Base-by-base conservation (phyloP, 108 stramenopile genomes). In the Cyclostephanos invisitatus region DNA sequence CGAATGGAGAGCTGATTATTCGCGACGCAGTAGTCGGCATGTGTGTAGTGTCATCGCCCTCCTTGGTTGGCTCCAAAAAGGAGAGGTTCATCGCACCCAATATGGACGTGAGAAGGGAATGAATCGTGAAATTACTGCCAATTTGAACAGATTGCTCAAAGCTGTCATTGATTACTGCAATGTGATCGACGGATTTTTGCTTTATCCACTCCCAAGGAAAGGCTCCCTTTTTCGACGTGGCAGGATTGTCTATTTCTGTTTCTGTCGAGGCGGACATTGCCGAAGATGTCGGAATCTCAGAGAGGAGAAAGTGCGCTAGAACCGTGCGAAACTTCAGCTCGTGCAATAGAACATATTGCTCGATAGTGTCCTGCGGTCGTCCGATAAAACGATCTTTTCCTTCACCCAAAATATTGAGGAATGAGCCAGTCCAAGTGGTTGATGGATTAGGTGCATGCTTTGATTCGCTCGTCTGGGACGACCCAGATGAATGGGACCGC, bases 181-280 rank as follows among this genome's bases (percentile, higher is more conserved):
- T 28, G 12, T 6, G 11, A 24, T 56, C 8, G 27, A 5, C 28
- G n/a, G 36, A 8, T 29, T 29, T 29, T 35, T 37, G 38, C 11
- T 32, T 59, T 8, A 61, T 42, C 36, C 60, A 21, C 7, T 61
- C 60, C 60, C 60, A 61, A 61, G 60, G 60, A 61, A 61, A 21
- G 17, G 6, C 18, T 40, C 60, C 21, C n/a, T 5, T 36, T 21
- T 4, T 37, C 21, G 38, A 42, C 36, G 36, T 44, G 3, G 3
- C 44, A 21, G 60, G 60, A 20, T n/a, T 28, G 17, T 38, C 36
- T 42, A 18, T 18, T 9, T 61, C 60, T 5, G 35, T 20, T 59
- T 29, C 18, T 42, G 11, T 37, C 0, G 60, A 61, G 2, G 35
- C 36, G 29, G 60, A 59, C 14, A 12, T 27, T 29, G 36, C 58